Percentiles rank a stretch among this genome's conserved stretches.
Conservation (phyloP, 306 rosid genomes). For the Castanospermum australe region DNA sequence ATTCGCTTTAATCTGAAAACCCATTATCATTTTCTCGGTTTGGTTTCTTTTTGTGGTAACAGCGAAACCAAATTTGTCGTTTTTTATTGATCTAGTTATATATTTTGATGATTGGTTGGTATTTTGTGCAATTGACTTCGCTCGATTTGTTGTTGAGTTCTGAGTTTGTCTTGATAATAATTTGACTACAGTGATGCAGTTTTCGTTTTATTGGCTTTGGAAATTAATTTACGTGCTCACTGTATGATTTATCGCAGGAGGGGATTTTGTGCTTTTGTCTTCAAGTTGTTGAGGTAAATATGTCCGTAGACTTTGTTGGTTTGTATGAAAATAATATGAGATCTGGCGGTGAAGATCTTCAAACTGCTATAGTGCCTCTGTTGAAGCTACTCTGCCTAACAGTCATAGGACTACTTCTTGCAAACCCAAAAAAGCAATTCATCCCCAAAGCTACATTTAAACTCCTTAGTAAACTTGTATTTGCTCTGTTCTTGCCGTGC, state of each 20-base stretch:
- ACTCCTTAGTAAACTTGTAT: constrained; percentile 86
- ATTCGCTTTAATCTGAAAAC: background rate
- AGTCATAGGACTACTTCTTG: constrained; percentile 65
- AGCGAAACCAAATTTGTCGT: background rate
- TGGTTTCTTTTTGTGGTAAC: background rate
- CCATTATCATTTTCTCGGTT: background rate
- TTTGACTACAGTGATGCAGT: background rate
- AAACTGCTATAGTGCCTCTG: constrained; percentile 67
- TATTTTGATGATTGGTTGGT: background rate
- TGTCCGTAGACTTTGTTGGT: constrained; percentile 39
- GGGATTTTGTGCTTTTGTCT: constrained; percentile 14
- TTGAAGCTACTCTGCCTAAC: constrained; percentile 71
- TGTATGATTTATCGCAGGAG: constrained; percentile 36
- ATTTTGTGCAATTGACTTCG: background rate
- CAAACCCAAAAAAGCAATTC: constrained; percentile 58
- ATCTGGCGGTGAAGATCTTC: constrained; percentile 49
- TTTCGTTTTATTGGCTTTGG: background rate
- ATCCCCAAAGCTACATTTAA: constrained; percentile 73
- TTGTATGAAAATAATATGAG: constrained; percentile 17
- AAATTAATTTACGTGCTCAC: background rate
- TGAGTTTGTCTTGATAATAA: background rate
- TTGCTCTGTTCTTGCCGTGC: constrained; percentile 89
- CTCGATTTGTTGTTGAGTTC: background rate
- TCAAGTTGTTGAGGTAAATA: constrained; percentile 26
- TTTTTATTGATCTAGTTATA: background rate